A percentile compares a stretch with the other conserved stretches of the same genome.
phyloP scores from a whole-genome alignment of 768 basidiomycete species.

The Agaricus bisporus region DNA sequence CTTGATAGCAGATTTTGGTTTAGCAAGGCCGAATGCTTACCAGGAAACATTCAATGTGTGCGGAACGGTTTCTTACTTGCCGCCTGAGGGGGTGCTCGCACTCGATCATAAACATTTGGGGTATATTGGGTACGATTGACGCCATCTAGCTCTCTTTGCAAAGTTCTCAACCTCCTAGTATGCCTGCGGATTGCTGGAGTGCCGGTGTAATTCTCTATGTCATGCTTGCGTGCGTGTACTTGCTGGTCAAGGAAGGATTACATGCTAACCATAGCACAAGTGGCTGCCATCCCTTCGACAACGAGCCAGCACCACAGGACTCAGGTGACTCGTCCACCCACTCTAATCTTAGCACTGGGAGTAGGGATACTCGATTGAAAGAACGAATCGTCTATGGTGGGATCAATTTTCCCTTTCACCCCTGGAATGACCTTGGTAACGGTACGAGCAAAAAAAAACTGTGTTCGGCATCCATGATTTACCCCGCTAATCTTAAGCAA shows the following conservation, averaged over 20 bases:
- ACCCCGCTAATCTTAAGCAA: constrained; percentile 34
- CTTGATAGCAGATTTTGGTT: constrained; percentile 82
- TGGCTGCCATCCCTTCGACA: constrained; percentile 76
- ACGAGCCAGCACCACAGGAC: constrained; percentile 26
- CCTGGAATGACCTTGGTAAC: constrained; percentile 53
- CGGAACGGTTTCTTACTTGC: constrained; percentile 83
- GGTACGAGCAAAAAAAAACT: constrained; percentile 35
- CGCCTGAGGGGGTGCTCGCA: constrained; percentile 79
- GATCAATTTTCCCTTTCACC: constrained; percentile 45
- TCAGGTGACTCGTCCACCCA: neutral
- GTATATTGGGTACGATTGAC: constrained; percentile 42
- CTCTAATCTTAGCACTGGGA: neutral
- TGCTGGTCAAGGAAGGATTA: too few species aligned
- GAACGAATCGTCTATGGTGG: constrained; percentile 60
- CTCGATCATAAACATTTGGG: constrained; percentile 68
- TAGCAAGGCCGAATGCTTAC: constrained; percentile 71
- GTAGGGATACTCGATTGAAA: constrained; percentile 38
- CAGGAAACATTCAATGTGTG: constrained; percentile 84
- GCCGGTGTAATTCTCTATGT: constrained; percentile 76
- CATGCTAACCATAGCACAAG: constrained; percentile 25
- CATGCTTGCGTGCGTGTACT: constrained; percentile 69
- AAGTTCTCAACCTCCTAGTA: constrained; percentile 32
- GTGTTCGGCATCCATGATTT: neutral
- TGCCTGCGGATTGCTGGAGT: constrained; percentile 92
- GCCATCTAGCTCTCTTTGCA: neutral